Evolutionary conservation across 768 basidiomycete species (phyloP).

Genomic region (Serendipita sp.): DNA sequence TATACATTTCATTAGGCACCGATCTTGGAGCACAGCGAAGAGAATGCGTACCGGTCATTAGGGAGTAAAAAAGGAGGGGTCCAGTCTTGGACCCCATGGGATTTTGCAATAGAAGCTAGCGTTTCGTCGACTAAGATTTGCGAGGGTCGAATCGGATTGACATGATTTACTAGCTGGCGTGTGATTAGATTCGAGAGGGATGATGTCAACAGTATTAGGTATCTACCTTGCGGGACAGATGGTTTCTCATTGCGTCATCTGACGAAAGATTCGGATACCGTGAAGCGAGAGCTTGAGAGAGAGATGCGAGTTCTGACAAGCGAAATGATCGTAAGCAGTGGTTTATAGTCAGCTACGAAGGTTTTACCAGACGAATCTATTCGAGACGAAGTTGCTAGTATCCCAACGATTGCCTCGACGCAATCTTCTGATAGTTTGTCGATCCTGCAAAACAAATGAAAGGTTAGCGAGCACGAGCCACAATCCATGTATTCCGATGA

Average conservation of each 20-base stretch:
- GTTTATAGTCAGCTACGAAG: neutral
- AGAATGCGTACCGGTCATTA: neutral
- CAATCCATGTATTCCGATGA: neutral
- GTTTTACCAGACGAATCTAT: conserved; percentile 4
- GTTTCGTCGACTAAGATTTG: neutral
- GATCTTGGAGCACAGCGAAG: neutral
- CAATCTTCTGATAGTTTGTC: neutral
- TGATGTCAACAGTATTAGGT: neutral
- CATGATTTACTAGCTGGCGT: neutral
- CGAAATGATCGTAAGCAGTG: neutral
- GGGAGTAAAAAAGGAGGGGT: neutral
- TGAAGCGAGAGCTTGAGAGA: neutral
- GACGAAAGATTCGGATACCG: neutral
- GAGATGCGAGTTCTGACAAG: neutral
- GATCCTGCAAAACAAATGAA: neutral
- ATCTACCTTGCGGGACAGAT: neutral
- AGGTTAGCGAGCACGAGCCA: no score
- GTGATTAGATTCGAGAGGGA: neutral
- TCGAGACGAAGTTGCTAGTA: neutral
- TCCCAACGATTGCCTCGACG: neutral
- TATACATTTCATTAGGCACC: neutral
- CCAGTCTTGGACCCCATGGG: neutral
- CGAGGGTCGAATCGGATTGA: neutral
- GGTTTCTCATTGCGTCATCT: neutral
- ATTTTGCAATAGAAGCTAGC: neutral